Evolutionary conservation across 768 basidiomycete genomes (phyloP).

Genomic region (Mycena latifolia): DNA sequence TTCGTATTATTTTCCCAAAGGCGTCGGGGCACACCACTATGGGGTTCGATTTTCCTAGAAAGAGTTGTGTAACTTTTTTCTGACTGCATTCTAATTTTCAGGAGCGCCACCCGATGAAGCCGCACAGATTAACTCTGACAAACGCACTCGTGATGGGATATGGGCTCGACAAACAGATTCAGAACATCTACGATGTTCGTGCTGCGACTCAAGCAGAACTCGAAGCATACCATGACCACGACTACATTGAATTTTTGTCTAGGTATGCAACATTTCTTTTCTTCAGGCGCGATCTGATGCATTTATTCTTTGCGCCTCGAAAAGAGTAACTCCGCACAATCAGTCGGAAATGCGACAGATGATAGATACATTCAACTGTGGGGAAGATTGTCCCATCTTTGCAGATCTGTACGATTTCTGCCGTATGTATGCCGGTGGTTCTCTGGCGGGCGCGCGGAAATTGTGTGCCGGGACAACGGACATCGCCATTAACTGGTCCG

Average conservation of each 20-base stretch:
- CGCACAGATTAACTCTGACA: constrained; percentile 94
- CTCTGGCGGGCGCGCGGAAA: constrained; percentile 91
- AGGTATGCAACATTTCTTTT: constrained; percentile 61
- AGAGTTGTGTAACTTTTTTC: neutral
- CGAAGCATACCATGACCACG: constrained; percentile 91
- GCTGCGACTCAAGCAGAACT: constrained; percentile 92
- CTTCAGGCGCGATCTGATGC: neutral
- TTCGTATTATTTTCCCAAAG: constrained; percentile 96
- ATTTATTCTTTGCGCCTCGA: no score
- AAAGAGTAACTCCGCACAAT: constrained; percentile 85
- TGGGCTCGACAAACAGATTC: constrained; percentile 95
- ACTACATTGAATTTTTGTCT: constrained; percentile 97
- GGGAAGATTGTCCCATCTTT: constrained; percentile 98
- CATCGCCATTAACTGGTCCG: constrained; percentile 99
- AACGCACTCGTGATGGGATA: constrained; percentile 97
- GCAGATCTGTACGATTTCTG: constrained; percentile 96
- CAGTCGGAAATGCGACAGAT: constrained; percentile 80
- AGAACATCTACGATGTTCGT: constrained; percentile 90
- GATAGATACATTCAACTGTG: constrained; percentile 92
- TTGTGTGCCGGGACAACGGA: constrained; percentile 89
- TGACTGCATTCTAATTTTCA: constrained; percentile 45
- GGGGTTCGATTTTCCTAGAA: constrained; percentile 66
- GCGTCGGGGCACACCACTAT: constrained; percentile 96
- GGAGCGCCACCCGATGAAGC: constrained; percentile 99
- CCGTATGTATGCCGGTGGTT: constrained; percentile 93